Evolutionary conservation across 2,329 filamentous ascomycete species (phyloP).

Genomic region (Aotearoamyces nothofagi): DNA sequence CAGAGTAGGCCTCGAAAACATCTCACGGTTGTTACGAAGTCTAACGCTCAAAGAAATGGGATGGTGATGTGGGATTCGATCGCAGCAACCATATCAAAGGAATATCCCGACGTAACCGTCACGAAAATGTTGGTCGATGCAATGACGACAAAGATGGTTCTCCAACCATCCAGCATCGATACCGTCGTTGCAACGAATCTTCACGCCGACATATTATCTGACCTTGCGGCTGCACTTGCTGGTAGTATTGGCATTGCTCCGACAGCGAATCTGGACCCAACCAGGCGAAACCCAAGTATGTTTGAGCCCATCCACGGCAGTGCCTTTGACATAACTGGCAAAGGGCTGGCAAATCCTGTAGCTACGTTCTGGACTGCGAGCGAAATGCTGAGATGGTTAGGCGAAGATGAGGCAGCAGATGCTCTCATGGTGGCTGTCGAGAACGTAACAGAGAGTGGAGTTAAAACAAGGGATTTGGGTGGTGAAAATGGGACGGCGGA

Average conservation of each 20-base stretch:
- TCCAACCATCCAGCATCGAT: constrained; percentile 37
- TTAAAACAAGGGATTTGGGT: constrained; percentile 34
- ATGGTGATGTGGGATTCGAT: constrained; percentile 53
- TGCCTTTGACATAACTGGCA: constrained; percentile 38
- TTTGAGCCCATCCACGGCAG: constrained; percentile 43
- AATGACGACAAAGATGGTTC: constrained; percentile 31
- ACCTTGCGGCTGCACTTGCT: constrained; percentile 50
- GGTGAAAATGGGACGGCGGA: constrained; percentile 16
- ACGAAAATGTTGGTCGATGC: constrained; percentile 48
- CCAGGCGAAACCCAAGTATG: constrained; percentile 34
- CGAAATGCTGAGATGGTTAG: constrained; percentile 36
- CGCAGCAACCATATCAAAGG: constrained; percentile 31
- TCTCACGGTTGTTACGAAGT: constrained; percentile 47
- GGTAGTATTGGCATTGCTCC: constrained; percentile 57
- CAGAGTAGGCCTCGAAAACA: constrained; percentile 33
- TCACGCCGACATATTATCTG: constrained; percentile 48
- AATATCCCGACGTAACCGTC: constrained; percentile 39
- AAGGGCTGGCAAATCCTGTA: constrained; percentile 37
- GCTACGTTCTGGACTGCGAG: constrained; percentile 40
- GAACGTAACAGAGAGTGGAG: constrained; percentile 30
- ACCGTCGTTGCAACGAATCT: constrained; percentile 46
- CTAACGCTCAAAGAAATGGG: constrained; percentile 45
- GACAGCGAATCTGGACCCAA: constrained; percentile 48
- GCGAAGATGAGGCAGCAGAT: constrained; percentile 31
- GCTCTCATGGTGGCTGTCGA: constrained; percentile 34